Evolutionary conservation across 169 alveolate genomes (phyloP).

Genomic region (Eimeria zaria): DNA sequence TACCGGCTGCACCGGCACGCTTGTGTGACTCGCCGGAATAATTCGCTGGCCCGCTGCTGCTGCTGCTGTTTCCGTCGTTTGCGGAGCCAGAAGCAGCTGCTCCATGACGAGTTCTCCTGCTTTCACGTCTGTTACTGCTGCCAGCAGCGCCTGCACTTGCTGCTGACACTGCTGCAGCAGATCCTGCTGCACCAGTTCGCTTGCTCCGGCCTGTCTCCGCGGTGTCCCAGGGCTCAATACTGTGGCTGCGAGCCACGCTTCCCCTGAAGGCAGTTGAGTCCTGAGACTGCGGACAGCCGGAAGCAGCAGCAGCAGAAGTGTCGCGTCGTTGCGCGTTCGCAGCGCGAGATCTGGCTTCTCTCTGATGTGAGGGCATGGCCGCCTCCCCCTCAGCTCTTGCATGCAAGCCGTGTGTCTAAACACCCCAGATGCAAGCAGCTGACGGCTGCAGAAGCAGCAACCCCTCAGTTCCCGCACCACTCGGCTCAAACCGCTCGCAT

Average conservation of each 20-base stretch:
- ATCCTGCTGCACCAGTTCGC: slow-evolving; percentile 39
- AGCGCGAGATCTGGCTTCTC: slow-evolving; percentile 57
- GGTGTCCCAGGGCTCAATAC: slow-evolving; percentile 66
- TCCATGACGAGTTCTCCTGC: slow-evolving; percentile 53
- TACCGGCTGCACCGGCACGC: slow-evolving; percentile 19
- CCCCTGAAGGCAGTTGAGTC: slow-evolving; percentile 52
- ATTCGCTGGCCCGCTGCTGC: slow-evolving; percentile 33
- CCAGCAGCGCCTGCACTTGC: slow-evolving; percentile 35
- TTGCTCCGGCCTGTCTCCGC: slow-evolving; percentile 53
- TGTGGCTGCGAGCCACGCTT: slow-evolving; percentile 66
- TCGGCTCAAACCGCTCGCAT: slow-evolving; percentile 11
- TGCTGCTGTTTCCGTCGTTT: slow-evolving; percentile 58
- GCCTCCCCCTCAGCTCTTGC: slow-evolving; percentile 31
- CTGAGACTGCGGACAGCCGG: background rate
- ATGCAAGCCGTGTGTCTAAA: slow-evolving; percentile 21
- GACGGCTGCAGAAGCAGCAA: slow-evolving; percentile 71
- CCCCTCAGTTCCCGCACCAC: slow-evolving; percentile 77
- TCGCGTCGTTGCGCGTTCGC: slow-evolving; percentile 65
- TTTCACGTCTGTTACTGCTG: slow-evolving; percentile 43
- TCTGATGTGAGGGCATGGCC: slow-evolving; percentile 77
- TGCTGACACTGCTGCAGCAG: slow-evolving; percentile 33
- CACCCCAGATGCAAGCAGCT: slow-evolving; percentile 60
- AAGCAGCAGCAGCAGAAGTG: slow-evolving; percentile 22
- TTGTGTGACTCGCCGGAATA: slow-evolving; percentile 5
- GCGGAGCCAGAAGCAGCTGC: background rate